phyloP scores from a whole-genome alignment of 305 asterid genomes.

The Stenogyne calaminthoides region DNA sequence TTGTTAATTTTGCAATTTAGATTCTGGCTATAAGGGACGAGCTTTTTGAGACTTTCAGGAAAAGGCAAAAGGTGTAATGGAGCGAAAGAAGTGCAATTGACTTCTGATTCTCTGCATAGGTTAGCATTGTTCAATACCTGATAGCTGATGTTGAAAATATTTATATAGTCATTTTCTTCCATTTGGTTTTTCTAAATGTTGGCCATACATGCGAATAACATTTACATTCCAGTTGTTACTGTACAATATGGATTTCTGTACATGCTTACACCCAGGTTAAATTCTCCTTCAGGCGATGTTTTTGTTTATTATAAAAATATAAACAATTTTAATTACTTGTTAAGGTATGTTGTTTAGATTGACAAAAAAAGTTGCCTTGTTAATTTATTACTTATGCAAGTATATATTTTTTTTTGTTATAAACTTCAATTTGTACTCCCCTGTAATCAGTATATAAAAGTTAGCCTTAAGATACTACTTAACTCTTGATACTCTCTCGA shows the following conservation, averaged over 20 bases:
- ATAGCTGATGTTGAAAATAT: conserved; percentile 15
- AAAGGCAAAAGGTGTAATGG: conserved; percentile 96
- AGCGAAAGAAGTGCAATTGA: conserved; percentile 91
- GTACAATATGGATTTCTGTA: background rate
- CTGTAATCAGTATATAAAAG: background rate
- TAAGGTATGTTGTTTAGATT: background rate
- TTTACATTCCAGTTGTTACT: conserved; percentile 14
- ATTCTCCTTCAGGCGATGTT: background rate
- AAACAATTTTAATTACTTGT: background rate
- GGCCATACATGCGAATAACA: background rate
- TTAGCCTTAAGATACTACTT: conserved; percentile 5
- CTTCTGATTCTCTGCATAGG: conserved; percentile 93
- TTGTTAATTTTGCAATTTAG: conserved; percentile 39
- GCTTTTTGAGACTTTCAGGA: conserved; percentile 94
- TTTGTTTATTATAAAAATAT: background rate
- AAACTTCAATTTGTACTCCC: background rate
- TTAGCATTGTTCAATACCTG: conserved; percentile 34
- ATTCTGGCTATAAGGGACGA: conserved; percentile 84
- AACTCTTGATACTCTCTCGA: background rate
- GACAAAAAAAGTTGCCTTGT: background rate
- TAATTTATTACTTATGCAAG: background rate
- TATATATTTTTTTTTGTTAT: background rate
- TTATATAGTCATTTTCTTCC: conserved; percentile 1
- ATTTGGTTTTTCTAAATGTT: conserved; percentile 13
- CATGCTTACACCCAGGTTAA: conserved; percentile 5